Percentiles rank a stretch among this genome's conserved stretches.
These are phyloP conservation scores for Protoeuglena noctilucae DNA, from an alignment of 139 green algal species.

Conservation along the genomic window DNA sequence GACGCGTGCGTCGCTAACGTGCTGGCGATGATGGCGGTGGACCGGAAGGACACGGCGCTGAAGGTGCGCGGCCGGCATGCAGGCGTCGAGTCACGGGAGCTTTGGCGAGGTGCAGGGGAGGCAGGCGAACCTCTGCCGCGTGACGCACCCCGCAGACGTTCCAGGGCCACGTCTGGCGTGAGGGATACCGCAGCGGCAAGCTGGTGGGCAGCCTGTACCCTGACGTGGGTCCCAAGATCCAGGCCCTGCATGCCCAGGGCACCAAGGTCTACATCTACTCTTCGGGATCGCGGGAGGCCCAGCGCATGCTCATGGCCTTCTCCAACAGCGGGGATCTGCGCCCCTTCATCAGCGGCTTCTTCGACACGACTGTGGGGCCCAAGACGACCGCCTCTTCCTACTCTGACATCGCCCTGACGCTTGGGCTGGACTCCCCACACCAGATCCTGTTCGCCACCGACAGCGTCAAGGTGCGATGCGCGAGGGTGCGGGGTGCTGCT, in stretches of 20 bases:
- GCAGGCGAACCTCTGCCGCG: too few species aligned
- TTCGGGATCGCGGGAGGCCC: constrained; percentile 49
- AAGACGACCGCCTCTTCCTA: constrained; percentile 59
- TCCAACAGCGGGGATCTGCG: constrained; percentile 62
- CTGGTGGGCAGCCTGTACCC: constrained; percentile 55
- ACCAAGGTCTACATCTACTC: constrained; percentile 92
- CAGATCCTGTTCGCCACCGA: constrained; percentile 82
- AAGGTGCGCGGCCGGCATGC: too few species aligned
- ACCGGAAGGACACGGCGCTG: constrained; percentile 42
- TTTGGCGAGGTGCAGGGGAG: too few species aligned
- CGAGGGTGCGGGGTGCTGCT: too few species aligned
- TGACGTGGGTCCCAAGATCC: constrained; percentile 62
- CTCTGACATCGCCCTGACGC: constrained; percentile 53
- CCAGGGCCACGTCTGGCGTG: constrained; percentile 50
- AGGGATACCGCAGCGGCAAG: constrained; percentile 54
- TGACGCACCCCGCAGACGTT: too few species aligned
- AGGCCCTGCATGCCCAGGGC: constrained; percentile 38
- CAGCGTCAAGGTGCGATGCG: too few species aligned
- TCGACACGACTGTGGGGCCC: constrained; percentile 72
- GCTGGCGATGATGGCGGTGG: constrained; percentile 41
- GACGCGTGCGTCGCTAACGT: constrained; percentile 35
- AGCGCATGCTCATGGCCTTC: constrained; percentile 42
- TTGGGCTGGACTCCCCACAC: constrained; percentile 46
- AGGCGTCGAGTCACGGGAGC: too few species aligned
- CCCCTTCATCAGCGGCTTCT: constrained; percentile 73